Evolutionary conservation across 106 monocot species (phyloP).

Genomic region (Acorus gramineus): DNA sequence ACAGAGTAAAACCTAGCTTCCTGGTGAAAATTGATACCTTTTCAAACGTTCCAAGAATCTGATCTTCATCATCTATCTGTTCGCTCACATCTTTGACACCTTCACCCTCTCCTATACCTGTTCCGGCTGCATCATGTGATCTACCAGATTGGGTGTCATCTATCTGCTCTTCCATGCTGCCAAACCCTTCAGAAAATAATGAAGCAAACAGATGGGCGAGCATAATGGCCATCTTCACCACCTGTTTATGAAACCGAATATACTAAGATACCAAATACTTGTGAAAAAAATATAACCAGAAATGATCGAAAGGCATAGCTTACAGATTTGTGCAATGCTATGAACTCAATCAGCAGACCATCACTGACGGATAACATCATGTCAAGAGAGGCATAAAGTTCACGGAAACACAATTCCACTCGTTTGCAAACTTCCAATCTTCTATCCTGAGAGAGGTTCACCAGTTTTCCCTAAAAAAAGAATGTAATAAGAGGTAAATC

Average conservation of each 20-base stretch:
- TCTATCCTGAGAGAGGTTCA: slow-evolving; percentile 13
- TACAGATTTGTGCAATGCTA: slow-evolving; percentile 68
- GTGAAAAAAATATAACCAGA: background rate
- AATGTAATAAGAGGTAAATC: background rate
- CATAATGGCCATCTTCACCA: slow-evolving; percentile 50
- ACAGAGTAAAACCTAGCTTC: background rate
- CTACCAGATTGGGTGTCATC: slow-evolving; percentile 25
- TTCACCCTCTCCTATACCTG: slow-evolving; percentile 91
- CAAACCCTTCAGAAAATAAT: slow-evolving; percentile 76
- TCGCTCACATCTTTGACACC: slow-evolving; percentile 77
- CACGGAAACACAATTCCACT: slow-evolving; percentile 26
- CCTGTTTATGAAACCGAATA: slow-evolving; percentile 30
- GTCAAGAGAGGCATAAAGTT: slow-evolving; percentile 27
- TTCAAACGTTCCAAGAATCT: slow-evolving; percentile 45
- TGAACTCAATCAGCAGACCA: slow-evolving; percentile 48
- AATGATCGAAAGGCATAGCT: slow-evolving; percentile 2
- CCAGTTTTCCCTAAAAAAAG: slow-evolving; percentile 34
- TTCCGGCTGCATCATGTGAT: slow-evolving; percentile 54
- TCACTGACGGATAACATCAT: slow-evolving; percentile 35
- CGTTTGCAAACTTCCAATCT: slow-evolving; percentile 28
- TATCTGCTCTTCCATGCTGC: slow-evolving; percentile 33
- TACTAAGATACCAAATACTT: background rate
- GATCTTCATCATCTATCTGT: slow-evolving; percentile 76
- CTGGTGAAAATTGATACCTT: slow-evolving; percentile 25
- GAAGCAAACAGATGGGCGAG: slow-evolving; percentile 50